Evolutionary conservation across 163 green algal species (phyloP), one percentile per base, ranked within the genome.

Genomic region (Chlorella variabilis): DNA sequence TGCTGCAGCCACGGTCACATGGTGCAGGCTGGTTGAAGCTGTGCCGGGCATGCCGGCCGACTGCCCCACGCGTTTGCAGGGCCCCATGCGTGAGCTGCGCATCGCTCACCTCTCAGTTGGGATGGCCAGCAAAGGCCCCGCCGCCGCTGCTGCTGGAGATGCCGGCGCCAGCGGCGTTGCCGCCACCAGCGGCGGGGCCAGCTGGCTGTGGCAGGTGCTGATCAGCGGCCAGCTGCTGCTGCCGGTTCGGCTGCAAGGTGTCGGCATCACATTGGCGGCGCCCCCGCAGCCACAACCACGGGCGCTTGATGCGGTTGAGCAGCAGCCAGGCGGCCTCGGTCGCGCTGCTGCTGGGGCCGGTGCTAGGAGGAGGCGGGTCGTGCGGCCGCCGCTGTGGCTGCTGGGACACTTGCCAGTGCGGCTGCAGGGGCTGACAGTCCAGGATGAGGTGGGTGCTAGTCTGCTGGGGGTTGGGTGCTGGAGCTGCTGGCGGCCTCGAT

Each of bases 391-490:
- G 73, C 56, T 80, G 36, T 48, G 39, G 38, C 23, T 69, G 38
- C 54, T 69, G 38, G 73, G 33, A 21, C 73, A 80, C 18, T 36
- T 80, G 56, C 73, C 73, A 4, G 25, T 80, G 36, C 59, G n/a
- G 17, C 34, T 80, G 36, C 34, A 69, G 5, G 73, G 38, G 27
- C 56, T 80, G 36, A 80, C 56, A 4, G 27, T 80, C 2, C 0
- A 56, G n/a, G 73, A 80, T 42, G 73, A 80, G 73, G 73, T 80
- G 54, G 56, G 75, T 58, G 67, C 33, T 25, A 25, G 23, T 2
- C n/a, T 27, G 69, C 29, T 41, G 45, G 3, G 1, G 7, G 63
- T 5, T 31, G n/a, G n/a, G n/a, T n/a, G n/a, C n/a, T n/a, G n/a
- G n/a, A n/a, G n/a, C n/a, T n/a, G n/a, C n/a, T n/a, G n/a, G n/a